phyloP scores from a whole-genome alignment of 805 yeast genomes.

The Yamadazyma endophytica region DNA sequence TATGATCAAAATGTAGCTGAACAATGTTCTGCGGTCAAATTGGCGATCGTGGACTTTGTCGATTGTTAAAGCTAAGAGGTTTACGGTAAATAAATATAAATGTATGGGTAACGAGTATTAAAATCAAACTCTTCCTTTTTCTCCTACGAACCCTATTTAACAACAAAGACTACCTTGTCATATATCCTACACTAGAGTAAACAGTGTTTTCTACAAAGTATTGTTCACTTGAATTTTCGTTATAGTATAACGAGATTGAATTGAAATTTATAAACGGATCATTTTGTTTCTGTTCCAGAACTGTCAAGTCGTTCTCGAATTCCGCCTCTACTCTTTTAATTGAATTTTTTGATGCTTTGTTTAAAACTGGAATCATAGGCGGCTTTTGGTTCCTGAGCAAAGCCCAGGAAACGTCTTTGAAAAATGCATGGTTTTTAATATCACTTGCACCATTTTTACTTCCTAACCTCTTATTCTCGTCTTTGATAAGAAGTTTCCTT shows the following conservation, averaged over 20 bases:
- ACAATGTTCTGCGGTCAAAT: conserved; percentile 41
- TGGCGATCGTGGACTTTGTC: conserved; percentile 55
- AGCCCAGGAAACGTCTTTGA: conserved; percentile 94
- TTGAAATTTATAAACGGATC: conserved; percentile 86
- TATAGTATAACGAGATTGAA: conserved; percentile 81
- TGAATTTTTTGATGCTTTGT: conserved; percentile 17
- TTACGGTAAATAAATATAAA: not conserved
- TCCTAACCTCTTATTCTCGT: conserved; percentile 85
- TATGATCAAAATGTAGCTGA: conserved; percentile 46
- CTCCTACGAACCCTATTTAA: no score
- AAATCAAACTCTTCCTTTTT: no score
- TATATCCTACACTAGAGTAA: conserved; percentile 56
- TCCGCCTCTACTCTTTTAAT: conserved; percentile 17
- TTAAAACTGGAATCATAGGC: conserved; percentile 87
- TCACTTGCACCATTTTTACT: conserved; percentile 94
- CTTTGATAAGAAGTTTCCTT: conserved; percentile 78
- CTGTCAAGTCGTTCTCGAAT: conserved; percentile 14
- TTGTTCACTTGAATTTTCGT: conserved; percentile 40
- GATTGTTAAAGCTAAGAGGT: conserved; percentile 36
- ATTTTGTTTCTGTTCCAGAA: conserved; percentile 7
- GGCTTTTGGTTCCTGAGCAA: conserved; percentile 87
- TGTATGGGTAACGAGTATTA: no score
- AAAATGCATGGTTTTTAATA: conserved; percentile 84
- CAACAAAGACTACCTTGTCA: no score
- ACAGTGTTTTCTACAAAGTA: conserved; percentile 42